Evolutionary conservation across 164 flowering plant species (phyloP).

Genomic region (Berberis vulgaris): DNA sequence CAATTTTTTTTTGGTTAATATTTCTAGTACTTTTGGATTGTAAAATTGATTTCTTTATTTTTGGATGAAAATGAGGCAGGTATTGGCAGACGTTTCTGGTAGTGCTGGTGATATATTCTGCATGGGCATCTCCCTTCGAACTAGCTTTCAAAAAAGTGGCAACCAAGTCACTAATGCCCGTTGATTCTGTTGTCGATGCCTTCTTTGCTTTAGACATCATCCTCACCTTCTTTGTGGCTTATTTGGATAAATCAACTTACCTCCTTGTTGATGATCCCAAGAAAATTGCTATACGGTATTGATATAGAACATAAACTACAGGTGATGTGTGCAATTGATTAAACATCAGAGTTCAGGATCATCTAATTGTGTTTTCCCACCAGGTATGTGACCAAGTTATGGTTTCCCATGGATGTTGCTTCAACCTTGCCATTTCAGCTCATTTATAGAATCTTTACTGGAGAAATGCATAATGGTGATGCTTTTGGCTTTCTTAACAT

Average conservation of each 20-base stretch:
- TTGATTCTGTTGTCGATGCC: constrained; percentile 61
- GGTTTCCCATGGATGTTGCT: constrained; percentile 71
- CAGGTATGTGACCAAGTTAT: constrained; percentile 46
- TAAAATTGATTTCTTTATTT: not conserved
- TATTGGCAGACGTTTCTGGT: constrained; percentile 78
- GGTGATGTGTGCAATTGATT: not conserved
- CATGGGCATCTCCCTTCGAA: constrained; percentile 87
- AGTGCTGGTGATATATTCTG: constrained; percentile 65
- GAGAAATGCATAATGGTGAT: constrained; percentile 22
- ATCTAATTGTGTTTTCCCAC: not conserved
- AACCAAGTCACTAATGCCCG: constrained; percentile 37
- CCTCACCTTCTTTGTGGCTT: constrained; percentile 78
- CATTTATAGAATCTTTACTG: constrained; percentile 35
- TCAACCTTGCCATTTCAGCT: constrained; percentile 65
- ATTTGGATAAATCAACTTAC: constrained; percentile 77
- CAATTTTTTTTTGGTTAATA: not conserved
- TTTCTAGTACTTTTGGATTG: too few relatives aligned
- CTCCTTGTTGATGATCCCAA: constrained; percentile 66
- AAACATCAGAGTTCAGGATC: not conserved
- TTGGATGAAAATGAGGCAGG: constrained; percentile 27
- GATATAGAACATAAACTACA: not conserved
- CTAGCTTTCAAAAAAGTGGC: constrained; percentile 57
- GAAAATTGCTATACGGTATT: constrained; percentile 57
- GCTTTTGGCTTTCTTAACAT: constrained; percentile 66
- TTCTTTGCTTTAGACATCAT: constrained; percentile 69